These are phyloP conservation scores for Pseudopithomyces maydicus DNA, from an alignment of 2,329 filamentous ascomycete species.

Conservation along the genomic window DNA sequence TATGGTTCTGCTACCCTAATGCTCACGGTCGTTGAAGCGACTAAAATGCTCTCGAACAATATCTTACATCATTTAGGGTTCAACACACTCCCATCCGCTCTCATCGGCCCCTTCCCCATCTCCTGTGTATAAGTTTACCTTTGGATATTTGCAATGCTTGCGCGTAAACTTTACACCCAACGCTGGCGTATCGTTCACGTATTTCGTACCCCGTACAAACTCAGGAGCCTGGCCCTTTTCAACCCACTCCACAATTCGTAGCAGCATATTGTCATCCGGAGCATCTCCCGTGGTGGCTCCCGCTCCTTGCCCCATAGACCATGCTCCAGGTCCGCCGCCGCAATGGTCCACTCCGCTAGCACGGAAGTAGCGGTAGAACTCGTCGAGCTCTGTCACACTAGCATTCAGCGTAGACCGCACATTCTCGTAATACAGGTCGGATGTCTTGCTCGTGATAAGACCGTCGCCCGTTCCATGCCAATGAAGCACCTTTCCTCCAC, in stretches of 20 bases:
- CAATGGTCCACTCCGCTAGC: conserved; percentile 58
- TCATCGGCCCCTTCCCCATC: conserved; percentile 20
- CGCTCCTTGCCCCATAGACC: conserved; percentile 5
- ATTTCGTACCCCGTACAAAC: conserved; percentile 32
- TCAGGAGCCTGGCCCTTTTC: conserved; percentile 46
- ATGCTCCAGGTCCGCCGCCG: conserved; percentile 45
- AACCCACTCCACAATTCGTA: conserved; percentile 53
- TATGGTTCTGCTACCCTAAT: not conserved
- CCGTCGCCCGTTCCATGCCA: conserved; percentile 25
- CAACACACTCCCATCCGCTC: conserved; percentile 22
- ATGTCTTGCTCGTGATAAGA: conserved; percentile 6
- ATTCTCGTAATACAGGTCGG: conserved; percentile 49
- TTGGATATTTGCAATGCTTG: conserved; percentile 50
- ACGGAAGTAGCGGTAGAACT: conserved; percentile 54
- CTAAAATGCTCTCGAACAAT: not conserved
- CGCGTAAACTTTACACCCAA: conserved; percentile 52
- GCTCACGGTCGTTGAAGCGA: not conserved
- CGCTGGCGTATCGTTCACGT: conserved; percentile 45
- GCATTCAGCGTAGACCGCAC: conserved; percentile 45
- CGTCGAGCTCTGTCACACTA: conserved; percentile 33
- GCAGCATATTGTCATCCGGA: conserved; percentile 47
- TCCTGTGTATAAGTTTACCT: conserved; percentile 21
- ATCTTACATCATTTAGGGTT: not conserved
- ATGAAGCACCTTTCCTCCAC: conserved; percentile 25
- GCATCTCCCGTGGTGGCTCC: conserved; percentile 14